Conservation (phyloP, 805 yeast species). For the Candida michaelii region DNA sequence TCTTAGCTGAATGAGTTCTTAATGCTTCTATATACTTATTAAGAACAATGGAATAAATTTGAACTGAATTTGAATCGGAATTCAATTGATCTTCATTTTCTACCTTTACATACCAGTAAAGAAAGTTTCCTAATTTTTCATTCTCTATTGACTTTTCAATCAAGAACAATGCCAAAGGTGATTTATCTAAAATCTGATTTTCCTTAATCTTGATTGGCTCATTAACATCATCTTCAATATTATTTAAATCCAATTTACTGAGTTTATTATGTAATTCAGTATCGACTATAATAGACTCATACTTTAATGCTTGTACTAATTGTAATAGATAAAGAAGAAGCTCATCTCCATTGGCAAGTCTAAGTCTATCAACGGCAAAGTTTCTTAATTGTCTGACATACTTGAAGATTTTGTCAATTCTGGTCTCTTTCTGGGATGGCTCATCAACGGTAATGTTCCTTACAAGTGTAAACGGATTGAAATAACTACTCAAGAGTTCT, state of each 20-base stretch:
- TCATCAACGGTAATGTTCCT: constrained; percentile 13
- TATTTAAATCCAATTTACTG: not conserved
- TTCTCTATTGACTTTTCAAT: constrained; percentile 69
- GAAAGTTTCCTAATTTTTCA: constrained; percentile 69
- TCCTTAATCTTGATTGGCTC: constrained; percentile 8
- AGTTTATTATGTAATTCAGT: constrained; percentile 11
- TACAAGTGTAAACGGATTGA: constrained; percentile 47
- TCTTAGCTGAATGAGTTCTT: constrained; percentile 25
- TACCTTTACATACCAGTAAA: constrained; percentile 91
- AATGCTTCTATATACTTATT: constrained; percentile 43
- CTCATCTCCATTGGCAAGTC: constrained; percentile 77
- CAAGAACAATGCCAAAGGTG: constrained; percentile 74
- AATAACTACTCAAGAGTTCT: constrained; percentile 79
- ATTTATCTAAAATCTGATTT: constrained; percentile 28
- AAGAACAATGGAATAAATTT: constrained; percentile 34
- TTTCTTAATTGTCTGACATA: constrained; percentile 59
- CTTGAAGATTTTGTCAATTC: constrained; percentile 30
- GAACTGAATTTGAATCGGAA: constrained; percentile 10
- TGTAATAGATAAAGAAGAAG: constrained; percentile 80
- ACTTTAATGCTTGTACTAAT: constrained; percentile 86
- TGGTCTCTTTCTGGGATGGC: constrained; percentile 21
- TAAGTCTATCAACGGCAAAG: constrained; percentile 83
- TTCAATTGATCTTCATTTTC: constrained; percentile 67
- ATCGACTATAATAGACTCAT: constrained; percentile 49
- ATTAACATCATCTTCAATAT: constrained; percentile 6